Percentiles rank a stretch among this genome's conserved stretches.
These are phyloP conservation scores for Falciphora oryzae DNA, from an alignment of 2,329 filamentous ascomycete species.

Conservation along the genomic window DNA sequence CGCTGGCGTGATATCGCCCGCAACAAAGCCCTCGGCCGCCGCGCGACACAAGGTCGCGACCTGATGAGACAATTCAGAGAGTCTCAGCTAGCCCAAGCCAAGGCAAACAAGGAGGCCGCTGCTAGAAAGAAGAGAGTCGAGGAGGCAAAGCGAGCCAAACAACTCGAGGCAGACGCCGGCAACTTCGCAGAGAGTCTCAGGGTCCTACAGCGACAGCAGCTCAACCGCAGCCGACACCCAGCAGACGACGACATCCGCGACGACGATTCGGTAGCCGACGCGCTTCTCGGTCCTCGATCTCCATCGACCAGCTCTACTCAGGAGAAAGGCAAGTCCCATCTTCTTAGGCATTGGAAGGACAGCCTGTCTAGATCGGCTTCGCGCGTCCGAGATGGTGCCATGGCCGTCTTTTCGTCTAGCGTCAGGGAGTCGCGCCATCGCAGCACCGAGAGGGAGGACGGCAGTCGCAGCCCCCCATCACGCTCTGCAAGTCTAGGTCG, in stretches of 20 bases:
- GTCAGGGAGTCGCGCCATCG: not conserved
- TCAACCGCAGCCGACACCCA: no score
- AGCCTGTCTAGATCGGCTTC: constrained; percentile 8
- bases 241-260: constrained; percentile 1
- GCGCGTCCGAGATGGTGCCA: constrained; percentile 5
- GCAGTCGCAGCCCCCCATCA: constrained; percentile 16
- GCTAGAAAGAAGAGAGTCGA: constrained; percentile 32
- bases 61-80: constrained; percentile 41
- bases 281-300: constrained; percentile 8
- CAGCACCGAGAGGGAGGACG: constrained; percentile 8
- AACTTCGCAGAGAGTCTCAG: not conserved
- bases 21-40: constrained; percentile 40
- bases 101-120: constrained; percentile 23
- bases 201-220: not conserved
- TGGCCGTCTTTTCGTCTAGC: constrained; percentile 9
- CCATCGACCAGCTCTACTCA: not conserved
- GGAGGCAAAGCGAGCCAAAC: constrained; percentile 14
- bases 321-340: constrained; percentile 1
- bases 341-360: constrained; percentile 6
- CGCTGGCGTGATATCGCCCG: constrained; percentile 47
- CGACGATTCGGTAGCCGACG: constrained; percentile 6
- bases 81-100: constrained; percentile 25
- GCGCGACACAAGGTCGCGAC: constrained; percentile 46
- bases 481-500: constrained; percentile 17
- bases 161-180: constrained; percentile 11